phyloP scores from a whole-genome alignment of 805 yeast genomes.

The Komagataella mondaviorum region DNA sequence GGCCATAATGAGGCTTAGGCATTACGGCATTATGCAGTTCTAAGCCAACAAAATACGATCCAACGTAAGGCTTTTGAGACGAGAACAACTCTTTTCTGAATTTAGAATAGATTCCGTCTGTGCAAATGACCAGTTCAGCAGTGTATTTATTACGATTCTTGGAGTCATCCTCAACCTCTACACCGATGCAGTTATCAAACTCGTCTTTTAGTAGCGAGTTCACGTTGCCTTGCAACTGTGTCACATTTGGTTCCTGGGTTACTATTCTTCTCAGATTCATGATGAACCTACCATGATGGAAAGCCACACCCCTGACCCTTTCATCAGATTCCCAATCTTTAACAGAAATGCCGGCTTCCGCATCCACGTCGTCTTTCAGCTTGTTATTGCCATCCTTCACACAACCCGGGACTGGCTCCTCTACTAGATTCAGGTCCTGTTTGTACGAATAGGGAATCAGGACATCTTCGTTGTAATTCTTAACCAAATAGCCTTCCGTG shows the following conservation, averaged over 20 bases:
- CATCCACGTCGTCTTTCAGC: conserved; percentile 26
- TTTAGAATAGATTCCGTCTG: conserved; percentile 92
- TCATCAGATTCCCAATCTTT: conserved; percentile 47
- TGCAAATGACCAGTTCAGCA: conserved; percentile 59
- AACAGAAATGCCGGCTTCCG: conserved; percentile 23
- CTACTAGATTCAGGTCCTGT: conserved; percentile 27
- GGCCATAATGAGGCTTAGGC: conserved; percentile 72
- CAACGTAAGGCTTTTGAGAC: conserved; percentile 40
- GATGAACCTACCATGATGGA: conserved; percentile 87
- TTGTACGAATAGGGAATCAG: conserved; percentile 63
- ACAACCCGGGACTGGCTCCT: conserved; percentile 32
- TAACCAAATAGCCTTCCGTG: conserved; percentile 71
- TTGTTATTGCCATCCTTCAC: conserved; percentile 43
- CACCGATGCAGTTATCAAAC: conserved; percentile 51
- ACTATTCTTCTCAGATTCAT: conserved; percentile 65
- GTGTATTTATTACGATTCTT: conserved; percentile 28
- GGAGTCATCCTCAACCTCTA: conserved; percentile 36
- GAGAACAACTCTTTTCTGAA: conserved; percentile 63
- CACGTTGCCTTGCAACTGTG: conserved; percentile 77
- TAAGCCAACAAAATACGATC: conserved; percentile 81
- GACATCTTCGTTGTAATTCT: conserved; percentile 45
- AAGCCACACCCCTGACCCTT: conserved; percentile 63
- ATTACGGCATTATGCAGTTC: conserved; percentile 61
- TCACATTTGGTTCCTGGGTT: conserved; percentile 55
- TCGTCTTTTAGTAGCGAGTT: conserved; percentile 45